Evolutionary conservation across 2,329 filamentous ascomycete genomes (phyloP).

Genomic region (Pezicula radicicola): DNA sequence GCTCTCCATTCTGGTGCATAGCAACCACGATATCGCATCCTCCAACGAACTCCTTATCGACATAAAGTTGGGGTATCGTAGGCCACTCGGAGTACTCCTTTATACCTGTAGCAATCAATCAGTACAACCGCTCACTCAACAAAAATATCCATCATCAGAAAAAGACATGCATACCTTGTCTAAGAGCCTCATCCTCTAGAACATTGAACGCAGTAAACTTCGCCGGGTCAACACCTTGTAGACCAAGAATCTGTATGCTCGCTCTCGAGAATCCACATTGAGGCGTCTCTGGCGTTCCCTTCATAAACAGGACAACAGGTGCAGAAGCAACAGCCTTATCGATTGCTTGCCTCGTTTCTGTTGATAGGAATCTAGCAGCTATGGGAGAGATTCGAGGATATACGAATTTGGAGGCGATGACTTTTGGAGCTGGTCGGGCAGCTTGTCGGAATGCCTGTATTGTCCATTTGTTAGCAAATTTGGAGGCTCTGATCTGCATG

Average conservation of each 20-base stretch:
- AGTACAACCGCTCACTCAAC: constrained; percentile 1
- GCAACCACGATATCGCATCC: constrained; percentile 96
- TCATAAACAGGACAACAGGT: constrained; percentile 98
- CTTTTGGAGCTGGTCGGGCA: constrained; percentile 30
- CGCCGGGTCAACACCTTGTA: constrained; percentile 90
- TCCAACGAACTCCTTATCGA: constrained; percentile 93
- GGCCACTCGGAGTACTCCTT: constrained; percentile 99
- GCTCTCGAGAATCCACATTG: constrained; percentile 97
- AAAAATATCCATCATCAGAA: neutral
- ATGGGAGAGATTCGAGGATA: constrained; percentile 24
- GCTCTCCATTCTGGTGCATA: constrained; percentile 94
- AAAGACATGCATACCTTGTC: constrained; percentile 59
- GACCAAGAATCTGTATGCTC: constrained; percentile 87
- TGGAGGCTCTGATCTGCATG: neutral
- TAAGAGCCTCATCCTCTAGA: constrained; percentile 82
- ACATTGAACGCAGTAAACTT: constrained; percentile 99
- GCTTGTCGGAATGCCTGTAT: constrained; percentile 42
- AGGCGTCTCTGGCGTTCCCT: constrained; percentile 92
- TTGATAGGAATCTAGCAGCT: constrained; percentile 66
- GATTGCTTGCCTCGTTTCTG: constrained; percentile 77
- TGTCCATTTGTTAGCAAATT: constrained; percentile 10
- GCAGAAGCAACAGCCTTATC: constrained; percentile 85
- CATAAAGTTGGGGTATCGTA: constrained; percentile 94
- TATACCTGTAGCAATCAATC: constrained; percentile 60
- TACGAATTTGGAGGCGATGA: constrained; percentile 22